phyloP scores from a whole-genome alignment of 345 rosid genomes.

The Salix udensis region DNA sequence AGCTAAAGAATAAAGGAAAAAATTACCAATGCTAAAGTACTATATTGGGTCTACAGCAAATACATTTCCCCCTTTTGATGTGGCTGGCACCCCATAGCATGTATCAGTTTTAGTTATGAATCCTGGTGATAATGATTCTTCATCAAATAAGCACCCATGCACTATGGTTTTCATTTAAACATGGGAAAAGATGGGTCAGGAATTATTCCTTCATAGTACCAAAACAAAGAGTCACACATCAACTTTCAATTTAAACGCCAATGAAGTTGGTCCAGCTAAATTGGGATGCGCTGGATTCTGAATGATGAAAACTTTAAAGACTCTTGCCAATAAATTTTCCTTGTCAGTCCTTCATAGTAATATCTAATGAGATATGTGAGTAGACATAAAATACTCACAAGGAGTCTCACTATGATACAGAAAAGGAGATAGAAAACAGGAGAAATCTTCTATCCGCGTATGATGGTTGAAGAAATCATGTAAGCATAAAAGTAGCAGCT shows the following conservation, averaged over 20 bases:
- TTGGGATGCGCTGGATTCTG: not conserved
- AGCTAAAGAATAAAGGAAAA: not conserved
- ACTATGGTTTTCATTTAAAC: not conserved
- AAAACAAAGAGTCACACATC: not conserved
- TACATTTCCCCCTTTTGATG: conserved; percentile 15
- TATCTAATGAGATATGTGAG: not conserved
- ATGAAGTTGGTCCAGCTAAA: not conserved
- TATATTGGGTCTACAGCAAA: conserved; percentile 6
- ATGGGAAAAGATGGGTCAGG: not conserved
- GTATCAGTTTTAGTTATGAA: conserved; percentile 8
- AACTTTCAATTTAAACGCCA: not conserved
- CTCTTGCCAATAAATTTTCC: not conserved
- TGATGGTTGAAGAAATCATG: not conserved
- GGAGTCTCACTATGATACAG: not conserved
- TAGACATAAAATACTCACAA: not conserved
- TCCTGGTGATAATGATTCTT: conserved; percentile 8
- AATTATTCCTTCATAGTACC: not conserved
- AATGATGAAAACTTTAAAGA: not conserved
- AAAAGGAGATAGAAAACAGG: not conserved
- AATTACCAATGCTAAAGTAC: conserved; percentile 12
- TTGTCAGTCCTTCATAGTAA: not conserved
- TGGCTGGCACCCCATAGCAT: conserved; percentile 20
- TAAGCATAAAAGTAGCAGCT: conserved; percentile 9
- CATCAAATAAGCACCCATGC: conserved; percentile 1
- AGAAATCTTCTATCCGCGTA: not conserved